These are phyloP conservation scores for Ilex asprella DNA, from an alignment of 257 asterid species.

Conservation along the genomic window DNA sequence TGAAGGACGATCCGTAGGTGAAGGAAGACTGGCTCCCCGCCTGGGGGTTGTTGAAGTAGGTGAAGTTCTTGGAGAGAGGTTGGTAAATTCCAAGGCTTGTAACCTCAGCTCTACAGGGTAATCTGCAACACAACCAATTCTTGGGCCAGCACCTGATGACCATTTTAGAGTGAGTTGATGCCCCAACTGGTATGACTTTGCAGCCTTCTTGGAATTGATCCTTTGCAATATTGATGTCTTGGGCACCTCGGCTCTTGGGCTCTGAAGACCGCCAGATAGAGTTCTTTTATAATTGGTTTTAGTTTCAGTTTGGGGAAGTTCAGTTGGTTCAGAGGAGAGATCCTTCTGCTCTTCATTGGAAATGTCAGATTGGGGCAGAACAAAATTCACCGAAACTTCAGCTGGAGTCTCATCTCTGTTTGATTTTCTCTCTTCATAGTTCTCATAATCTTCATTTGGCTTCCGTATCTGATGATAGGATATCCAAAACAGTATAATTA, in stretches of 20 bases:
- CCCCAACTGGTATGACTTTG: slow-evolving; percentile 70
- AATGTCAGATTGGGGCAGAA: slow-evolving; percentile 24
- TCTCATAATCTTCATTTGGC: slow-evolving; percentile 58
- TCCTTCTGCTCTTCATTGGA: slow-evolving; percentile 27
- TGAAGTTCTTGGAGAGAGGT: slow-evolving; percentile 60
- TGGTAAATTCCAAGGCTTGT: slow-evolving; percentile 80
- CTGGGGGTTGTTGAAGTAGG: slow-evolving; percentile 30
- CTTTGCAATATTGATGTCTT: slow-evolving; percentile 54
- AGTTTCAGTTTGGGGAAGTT: slow-evolving; percentile 27
- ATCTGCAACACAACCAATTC: slow-evolving; percentile 88
- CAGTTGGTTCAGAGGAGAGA: slow-evolving; percentile 15
- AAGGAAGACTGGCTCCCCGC: slow-evolving; percentile 20
- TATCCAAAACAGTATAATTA: slow-evolving; percentile 3
- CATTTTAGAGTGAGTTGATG: slow-evolving; percentile 61
- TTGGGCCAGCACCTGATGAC: slow-evolving; percentile 92
- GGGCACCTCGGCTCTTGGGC: slow-evolving; percentile 77
- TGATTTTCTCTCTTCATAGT: slow-evolving; percentile 19
- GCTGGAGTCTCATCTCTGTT: slow-evolving; percentile 13
- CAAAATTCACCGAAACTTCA: slow-evolving; percentile 24
- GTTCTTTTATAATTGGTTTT: slow-evolving; percentile 49
- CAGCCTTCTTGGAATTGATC: slow-evolving; percentile 71
- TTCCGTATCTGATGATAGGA: slow-evolving; percentile 44
- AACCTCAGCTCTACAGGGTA: slow-evolving; percentile 74
- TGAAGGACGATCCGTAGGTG: slow-evolving; percentile 26
- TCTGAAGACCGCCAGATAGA: slow-evolving; percentile 82